Conservation (phyloP, 1,139 yeast species). For the Debaryomyces coudertii region DNA sequence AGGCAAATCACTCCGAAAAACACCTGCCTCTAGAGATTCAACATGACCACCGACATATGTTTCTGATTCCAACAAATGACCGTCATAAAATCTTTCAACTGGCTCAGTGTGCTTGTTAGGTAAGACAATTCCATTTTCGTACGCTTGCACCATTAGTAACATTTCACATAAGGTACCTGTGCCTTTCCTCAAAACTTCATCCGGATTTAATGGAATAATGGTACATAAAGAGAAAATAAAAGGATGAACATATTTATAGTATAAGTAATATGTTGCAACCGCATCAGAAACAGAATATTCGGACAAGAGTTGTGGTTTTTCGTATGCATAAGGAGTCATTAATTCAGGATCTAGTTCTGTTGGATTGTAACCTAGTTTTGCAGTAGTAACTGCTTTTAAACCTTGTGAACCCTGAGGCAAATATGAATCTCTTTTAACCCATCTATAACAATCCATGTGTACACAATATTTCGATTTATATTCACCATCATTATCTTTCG, state of each 20-base stretch:
- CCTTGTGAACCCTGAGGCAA: conserved; percentile 99
- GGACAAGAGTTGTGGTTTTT: conserved; percentile 87
- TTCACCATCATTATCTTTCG: conserved; percentile 86
- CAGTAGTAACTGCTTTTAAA: conserved; percentile 95
- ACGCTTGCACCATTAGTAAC: conserved; percentile 97
- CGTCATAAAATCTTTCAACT: conserved; percentile 88
- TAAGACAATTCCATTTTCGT: conserved; percentile 68
- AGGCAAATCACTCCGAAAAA: conserved; percentile 85
- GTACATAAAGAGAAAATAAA: conserved; percentile 95
- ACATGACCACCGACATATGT: conserved; percentile 99
- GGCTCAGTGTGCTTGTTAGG: conserved; percentile 97
- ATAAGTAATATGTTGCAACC: conserved; percentile 94
- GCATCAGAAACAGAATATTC: conserved; percentile 99
- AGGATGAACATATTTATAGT: conserved; percentile 96
- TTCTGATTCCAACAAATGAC: conserved; percentile 91
- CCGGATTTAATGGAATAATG: conserved; percentile 94
- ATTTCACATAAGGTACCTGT: conserved; percentile 99
- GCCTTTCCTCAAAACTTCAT: conserved; percentile 93
- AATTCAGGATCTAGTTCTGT: conserved; percentile 95
- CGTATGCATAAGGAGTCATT: conserved; percentile 97
- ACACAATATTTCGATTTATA: conserved; percentile 91
- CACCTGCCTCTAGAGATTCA: conserved; percentile 97
- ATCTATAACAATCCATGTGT: conserved; percentile 96
- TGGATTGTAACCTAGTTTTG: conserved; percentile 94
- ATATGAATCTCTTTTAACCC: conserved; percentile 99